A percentile compares a stretch with the other conserved stretches of the same genome.
These are phyloP conservation scores for Alternaria brassicicola DNA, from an alignment of 2,329 filamentous ascomycete species.

Conservation along the genomic window DNA sequence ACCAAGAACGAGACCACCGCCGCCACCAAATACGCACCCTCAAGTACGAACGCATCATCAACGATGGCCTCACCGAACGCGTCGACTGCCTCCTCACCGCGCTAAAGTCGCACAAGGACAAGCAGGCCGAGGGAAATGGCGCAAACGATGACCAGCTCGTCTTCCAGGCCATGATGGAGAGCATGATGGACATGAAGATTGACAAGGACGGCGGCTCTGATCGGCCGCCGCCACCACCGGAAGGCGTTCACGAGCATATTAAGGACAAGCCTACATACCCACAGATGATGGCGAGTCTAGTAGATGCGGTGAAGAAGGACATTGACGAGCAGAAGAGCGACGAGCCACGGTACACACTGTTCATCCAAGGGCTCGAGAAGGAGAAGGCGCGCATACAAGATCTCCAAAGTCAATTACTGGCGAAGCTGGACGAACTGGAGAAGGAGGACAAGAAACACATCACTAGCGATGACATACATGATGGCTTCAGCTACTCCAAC, in stretches of 20 bases:
- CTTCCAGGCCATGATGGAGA: conserved; percentile 87
- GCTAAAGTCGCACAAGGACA: conserved; percentile 72
- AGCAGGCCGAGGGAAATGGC: conserved; percentile 34
- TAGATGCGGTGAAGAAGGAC: conserved; percentile 90
- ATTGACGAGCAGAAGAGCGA: conserved; percentile 75
- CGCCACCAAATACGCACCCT: conserved; percentile 87
- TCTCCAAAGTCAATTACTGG: conserved; percentile 75
- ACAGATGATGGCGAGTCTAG: conserved; percentile 96
- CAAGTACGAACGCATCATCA: conserved; percentile 91
- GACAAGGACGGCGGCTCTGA: conserved; percentile 54
- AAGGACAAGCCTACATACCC: conserved; percentile 83
- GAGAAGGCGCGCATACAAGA: conserved; percentile 79
- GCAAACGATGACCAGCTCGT: conserved; percentile 74
- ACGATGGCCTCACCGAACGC: conserved; percentile 84
- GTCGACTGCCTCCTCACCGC: conserved; percentile 79
- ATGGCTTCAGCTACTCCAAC: conserved; percentile 87
- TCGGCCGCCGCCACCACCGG: conserved; percentile 76
- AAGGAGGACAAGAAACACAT: conserved; percentile 88
- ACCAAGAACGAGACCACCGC: conserved; percentile 84
- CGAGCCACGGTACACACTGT: conserved; percentile 70
- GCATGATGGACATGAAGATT: conserved; percentile 61
- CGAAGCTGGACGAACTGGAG: conserved; percentile 80
- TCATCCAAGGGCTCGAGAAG: conserved; percentile 76
- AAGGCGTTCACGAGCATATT: conserved; percentile 77
- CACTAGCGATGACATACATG: conserved; percentile 87